Percentiles rank a stretch among this genome's conserved stretches.
Conservation (phyloP, 2,329 filamentous ascomycete genomes). For the Dactylellina sp. region DNA sequence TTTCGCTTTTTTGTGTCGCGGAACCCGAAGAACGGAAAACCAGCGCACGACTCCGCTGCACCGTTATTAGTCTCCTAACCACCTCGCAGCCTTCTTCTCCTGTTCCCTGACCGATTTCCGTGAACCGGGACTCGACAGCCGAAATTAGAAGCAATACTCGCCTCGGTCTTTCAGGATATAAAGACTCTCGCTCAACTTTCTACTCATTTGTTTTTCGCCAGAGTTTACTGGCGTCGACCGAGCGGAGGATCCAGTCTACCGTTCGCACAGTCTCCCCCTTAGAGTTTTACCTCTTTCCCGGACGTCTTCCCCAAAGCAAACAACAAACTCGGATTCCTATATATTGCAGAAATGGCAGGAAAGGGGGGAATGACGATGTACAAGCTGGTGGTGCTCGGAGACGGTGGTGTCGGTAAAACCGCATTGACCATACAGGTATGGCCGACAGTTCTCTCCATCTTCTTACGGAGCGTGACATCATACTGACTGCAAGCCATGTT, state of each 20-base stretch:
- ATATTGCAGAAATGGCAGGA: conserved; percentile 50
- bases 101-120: conserved; percentile 19
- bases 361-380: conserved; percentile 86
- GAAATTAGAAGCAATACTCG: conserved; percentile 4
- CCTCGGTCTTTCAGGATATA: background rate
- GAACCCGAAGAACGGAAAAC: conserved; percentile 6
- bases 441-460: conserved; percentile 39
- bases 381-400: conserved; percentile 93
- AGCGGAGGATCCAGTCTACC: conserved; percentile 37
- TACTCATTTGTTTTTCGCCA: no score
- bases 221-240: no score
- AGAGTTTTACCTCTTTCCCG: no score
- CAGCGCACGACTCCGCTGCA: conserved; percentile 32
- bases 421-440: conserved; percentile 84
- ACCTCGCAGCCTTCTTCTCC: conserved; percentile 3
- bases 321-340: conserved; percentile 8
- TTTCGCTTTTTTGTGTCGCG: conserved; percentile 1
- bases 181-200: background rate
- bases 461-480: conserved; percentile 51
- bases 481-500: conserved; percentile 28
- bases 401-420: conserved; percentile 94
- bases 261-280: conserved; percentile 8
- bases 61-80: no score
- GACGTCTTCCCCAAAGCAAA: background rate
- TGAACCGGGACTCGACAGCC: conserved; percentile 15